Evolutionary conservation across 805 yeast species (phyloP).

Genomic region (Wickerhamomyces canadensis): DNA sequence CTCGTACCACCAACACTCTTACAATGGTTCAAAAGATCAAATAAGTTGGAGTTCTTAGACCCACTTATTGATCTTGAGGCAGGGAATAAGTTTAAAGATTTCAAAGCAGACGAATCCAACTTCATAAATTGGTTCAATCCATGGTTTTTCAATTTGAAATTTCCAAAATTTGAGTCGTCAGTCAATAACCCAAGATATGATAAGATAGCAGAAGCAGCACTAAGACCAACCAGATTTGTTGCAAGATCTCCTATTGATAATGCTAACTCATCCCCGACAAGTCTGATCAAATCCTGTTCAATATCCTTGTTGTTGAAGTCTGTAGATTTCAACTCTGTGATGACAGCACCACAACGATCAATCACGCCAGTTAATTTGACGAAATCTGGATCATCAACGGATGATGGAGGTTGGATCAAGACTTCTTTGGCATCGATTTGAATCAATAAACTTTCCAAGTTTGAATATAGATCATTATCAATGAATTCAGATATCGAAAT

Average conservation of each 20-base stretch:
- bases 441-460: conserved; percentile 77
- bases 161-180: conserved; percentile 49
- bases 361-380: conserved; percentile 65
- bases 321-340: conserved; percentile 51
- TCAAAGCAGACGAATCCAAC: conserved; percentile 84
- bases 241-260: conserved; percentile 52
- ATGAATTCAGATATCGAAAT: conserved; percentile 74
- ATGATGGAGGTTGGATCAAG: conserved; percentile 42
- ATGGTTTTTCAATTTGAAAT: conserved; percentile 56
- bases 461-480: conserved; percentile 85
- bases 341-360: conserved; percentile 72
- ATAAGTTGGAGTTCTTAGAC: conserved; percentile 54
- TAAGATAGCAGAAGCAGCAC: conserved; percentile 64
- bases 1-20: conserved; percentile 87
- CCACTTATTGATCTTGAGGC: conserved; percentile 25
- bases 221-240: conserved; percentile 45
- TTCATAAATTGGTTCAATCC: conserved; percentile 80
- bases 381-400: conserved; percentile 43
- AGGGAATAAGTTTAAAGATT: conserved; percentile 84
- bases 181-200: conserved; percentile 60
- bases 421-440: conserved; percentile 90
- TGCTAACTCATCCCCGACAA: conserved; percentile 52
- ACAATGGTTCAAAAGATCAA: conserved; percentile 82
- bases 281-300: conserved; percentile 70
- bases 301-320: conserved; percentile 63